Evolutionary conservation across 441 rosid species (phyloP).

Genomic region (Gossypium gossypioides): DNA sequence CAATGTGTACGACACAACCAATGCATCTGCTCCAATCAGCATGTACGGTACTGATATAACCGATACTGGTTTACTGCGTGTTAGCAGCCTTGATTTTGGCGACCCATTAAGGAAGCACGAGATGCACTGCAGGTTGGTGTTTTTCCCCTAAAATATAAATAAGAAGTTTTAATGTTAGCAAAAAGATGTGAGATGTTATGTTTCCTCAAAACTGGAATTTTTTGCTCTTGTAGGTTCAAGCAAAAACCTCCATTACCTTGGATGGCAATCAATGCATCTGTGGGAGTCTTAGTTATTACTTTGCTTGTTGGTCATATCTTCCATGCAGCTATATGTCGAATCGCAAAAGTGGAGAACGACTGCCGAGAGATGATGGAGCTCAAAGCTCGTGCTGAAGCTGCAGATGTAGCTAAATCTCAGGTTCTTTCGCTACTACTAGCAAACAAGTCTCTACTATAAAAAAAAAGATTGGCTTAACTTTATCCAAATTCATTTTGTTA

Average conservation of each 20-base stretch:
- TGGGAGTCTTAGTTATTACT: slow-evolving; percentile 52
- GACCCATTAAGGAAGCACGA: slow-evolving; percentile 84
- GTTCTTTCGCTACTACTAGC: slow-evolving; percentile 24
- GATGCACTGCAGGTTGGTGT: slow-evolving; percentile 85
- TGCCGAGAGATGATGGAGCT: slow-evolving; percentile 63
- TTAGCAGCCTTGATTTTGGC: slow-evolving; percentile 80
- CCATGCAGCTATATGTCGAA: slow-evolving; percentile 61
- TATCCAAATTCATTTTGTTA: not conserved
- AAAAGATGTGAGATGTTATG: slow-evolving; percentile 8
- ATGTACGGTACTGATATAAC: slow-evolving; percentile 77
- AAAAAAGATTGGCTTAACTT: slow-evolving; percentile 7
- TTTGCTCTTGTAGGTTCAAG: slow-evolving; percentile 54
- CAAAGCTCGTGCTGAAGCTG: slow-evolving; percentile 92
- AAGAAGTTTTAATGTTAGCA: not conserved
- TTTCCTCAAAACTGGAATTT: slow-evolving; percentile 13
- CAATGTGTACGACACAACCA: slow-evolving; percentile 85
- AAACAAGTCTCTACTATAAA: slow-evolving; percentile 1
- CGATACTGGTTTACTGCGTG: slow-evolving; percentile 51
- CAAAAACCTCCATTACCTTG: slow-evolving; percentile 69
- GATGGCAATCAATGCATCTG: slow-evolving; percentile 61
- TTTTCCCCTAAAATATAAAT: slow-evolving; percentile 6
- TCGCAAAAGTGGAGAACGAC: slow-evolving; percentile 69
- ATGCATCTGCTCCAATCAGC: slow-evolving; percentile 47
- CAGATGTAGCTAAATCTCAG: slow-evolving; percentile 97
- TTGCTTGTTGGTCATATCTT: slow-evolving; percentile 74